These are phyloP conservation scores for Phalaenopsis equestris DNA, from an alignment of 106 monocot species.

Conservation along the genomic window DNA sequence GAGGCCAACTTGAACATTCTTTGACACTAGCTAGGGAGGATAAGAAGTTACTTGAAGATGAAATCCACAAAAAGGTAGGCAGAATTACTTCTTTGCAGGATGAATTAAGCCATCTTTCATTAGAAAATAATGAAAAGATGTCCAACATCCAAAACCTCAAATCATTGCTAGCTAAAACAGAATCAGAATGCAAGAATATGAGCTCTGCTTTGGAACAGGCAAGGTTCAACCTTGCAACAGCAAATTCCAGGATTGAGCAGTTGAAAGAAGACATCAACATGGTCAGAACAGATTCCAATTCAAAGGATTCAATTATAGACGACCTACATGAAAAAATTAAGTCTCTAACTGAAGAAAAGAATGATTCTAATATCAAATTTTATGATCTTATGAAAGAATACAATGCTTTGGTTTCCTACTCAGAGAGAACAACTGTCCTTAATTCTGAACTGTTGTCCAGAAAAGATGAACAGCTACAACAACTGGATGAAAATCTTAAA, in stretches of 20 bases:
- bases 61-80: constrained; percentile 40
- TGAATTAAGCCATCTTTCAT: constrained; percentile 34
- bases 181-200: constrained; percentile 42
- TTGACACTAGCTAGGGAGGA: constrained; percentile 33
- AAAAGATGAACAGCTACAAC: constrained; percentile 47
- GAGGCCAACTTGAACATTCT: constrained; percentile 31
- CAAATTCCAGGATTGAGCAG: constrained; percentile 35
- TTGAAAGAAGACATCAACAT: constrained; percentile 40
- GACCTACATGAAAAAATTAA: constrained; percentile 35
- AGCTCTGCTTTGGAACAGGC: constrained; percentile 34
- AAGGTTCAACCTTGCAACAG: constrained; percentile 36
- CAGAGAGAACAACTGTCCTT: constrained; percentile 25
- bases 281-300: constrained; percentile 31
- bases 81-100: constrained; percentile 47
- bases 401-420: constrained; percentile 42
- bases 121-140: constrained; percentile 67
- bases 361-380: constrained; percentile 31
- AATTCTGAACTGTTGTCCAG: constrained; percentile 50
- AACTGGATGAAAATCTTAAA: constrained; percentile 44
- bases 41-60: constrained; percentile 47
- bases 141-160: constrained; percentile 39
- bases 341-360: constrained; percentile 38
- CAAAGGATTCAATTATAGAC: constrained; percentile 33
- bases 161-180: constrained; percentile 34
- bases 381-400: constrained; percentile 39